phyloP scores from a whole-genome alignment of 345 rosid species.

The Dipteronia sinensis region DNA sequence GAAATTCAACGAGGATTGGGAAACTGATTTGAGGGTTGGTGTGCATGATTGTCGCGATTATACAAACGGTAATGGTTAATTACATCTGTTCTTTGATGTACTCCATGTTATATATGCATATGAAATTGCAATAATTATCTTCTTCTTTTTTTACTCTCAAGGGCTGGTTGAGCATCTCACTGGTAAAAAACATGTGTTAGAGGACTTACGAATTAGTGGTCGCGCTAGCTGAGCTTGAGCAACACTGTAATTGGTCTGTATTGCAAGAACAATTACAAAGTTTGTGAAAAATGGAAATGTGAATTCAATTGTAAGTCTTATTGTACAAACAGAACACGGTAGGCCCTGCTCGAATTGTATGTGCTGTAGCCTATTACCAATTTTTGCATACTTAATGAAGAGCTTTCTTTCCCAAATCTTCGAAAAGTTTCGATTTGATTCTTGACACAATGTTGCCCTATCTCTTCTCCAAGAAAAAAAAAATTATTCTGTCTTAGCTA shows the following conservation, averaged over 20 bases:
- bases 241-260: neutral
- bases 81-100: neutral
- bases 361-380: neutral
- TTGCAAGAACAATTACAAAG: neutral
- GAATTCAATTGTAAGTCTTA: neutral
- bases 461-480: neutral
- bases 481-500: neutral
- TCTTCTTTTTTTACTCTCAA: slow-evolving; percentile 22
- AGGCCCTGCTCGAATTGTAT: neutral
- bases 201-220: slow-evolving; percentile 37
- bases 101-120: neutral
- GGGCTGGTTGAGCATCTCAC: slow-evolving; percentile 80
- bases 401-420: neutral
- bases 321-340: neutral
- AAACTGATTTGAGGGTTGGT: slow-evolving; percentile 63
- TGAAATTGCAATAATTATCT: neutral
- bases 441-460: neutral
- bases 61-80: slow-evolving; percentile 54
- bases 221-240: neutral
- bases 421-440: neutral
- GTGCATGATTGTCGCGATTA: slow-evolving; percentile 74
- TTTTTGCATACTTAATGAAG: neutral
- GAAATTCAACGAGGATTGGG: slow-evolving; percentile 58
- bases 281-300: neutral
- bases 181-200: slow-evolving; percentile 55